Evolutionary conservation across 2,329 filamentous ascomycete species (phyloP).

Genomic region (Aspergillus sp.): DNA sequence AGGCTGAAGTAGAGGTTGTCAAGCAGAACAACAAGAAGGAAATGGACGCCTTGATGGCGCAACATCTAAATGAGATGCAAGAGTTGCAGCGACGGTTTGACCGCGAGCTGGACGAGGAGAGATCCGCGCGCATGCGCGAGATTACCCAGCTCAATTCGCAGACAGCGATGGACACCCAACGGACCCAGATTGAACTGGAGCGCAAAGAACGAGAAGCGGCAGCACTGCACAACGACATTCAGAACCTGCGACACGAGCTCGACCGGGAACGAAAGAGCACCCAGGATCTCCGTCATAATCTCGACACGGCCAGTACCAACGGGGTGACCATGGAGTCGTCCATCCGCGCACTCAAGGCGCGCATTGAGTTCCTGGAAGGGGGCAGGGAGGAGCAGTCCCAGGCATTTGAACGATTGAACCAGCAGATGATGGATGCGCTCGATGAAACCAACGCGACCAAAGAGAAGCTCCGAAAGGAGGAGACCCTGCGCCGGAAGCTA

Average conservation of each 20-base stretch:
- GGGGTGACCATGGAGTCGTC: constrained; percentile 71
- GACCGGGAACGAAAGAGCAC: constrained; percentile 64
- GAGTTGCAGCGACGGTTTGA: constrained; percentile 63
- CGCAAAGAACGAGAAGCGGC: constrained; percentile 56
- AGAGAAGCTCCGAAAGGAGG: constrained; percentile 84
- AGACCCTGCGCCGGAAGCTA: constrained; percentile 83
- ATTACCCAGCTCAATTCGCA: constrained; percentile 38
- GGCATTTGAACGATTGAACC: constrained; percentile 78
- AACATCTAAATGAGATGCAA: constrained; percentile 68
- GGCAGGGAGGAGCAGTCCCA: constrained; percentile 86
- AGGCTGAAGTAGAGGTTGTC: constrained; percentile 43
- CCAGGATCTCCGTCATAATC: constrained; percentile 56
- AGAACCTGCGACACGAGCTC: constrained; percentile 48
- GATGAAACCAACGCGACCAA: constrained; percentile 67
- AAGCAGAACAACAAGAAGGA: constrained; percentile 51
- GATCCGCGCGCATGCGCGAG: constrained; percentile 36
- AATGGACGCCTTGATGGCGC: constrained; percentile 57
- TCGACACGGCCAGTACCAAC: constrained; percentile 61
- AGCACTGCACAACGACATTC: constrained; percentile 41
- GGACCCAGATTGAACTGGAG: constrained; percentile 46
- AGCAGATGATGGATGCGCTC: constrained; percentile 74
- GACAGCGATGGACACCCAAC: constrained; percentile 39
- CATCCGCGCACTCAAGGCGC: constrained; percentile 72
- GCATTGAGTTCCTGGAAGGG: constrained; percentile 86
- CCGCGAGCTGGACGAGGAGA: constrained; percentile 66